phyloP scores from a whole-genome alignment of 208 protist genomes.

The Crithidia expoeki region DNA sequence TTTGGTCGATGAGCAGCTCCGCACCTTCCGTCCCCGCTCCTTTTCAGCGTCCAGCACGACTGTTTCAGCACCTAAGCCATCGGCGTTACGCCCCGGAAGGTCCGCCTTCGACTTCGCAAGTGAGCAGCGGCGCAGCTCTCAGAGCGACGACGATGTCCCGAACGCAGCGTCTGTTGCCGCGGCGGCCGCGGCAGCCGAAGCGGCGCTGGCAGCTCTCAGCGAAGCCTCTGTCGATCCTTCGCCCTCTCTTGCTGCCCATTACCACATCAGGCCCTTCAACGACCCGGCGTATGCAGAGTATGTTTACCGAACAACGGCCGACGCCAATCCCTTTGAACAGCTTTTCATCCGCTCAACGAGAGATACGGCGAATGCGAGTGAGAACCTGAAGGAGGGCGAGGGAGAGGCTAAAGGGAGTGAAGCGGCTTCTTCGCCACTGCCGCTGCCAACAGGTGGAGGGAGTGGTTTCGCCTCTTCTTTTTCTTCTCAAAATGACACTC shows the following conservation, averaged over 20 bases:
- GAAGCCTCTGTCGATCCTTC: conserved; percentile 43
- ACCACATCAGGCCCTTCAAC: conserved; percentile 64
- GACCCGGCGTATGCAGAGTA: conserved; percentile 76
- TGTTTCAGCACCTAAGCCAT: background rate
- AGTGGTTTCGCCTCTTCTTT: too few relatives aligned
- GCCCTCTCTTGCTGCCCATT: conserved; percentile 51
- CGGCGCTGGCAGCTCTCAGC: conserved; percentile 4
- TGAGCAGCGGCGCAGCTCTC: background rate
- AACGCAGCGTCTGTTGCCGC: background rate
- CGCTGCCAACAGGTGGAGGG: too few relatives aligned
- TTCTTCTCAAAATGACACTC: too few relatives aligned
- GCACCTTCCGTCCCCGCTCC: conserved; percentile 34
- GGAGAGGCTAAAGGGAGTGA: too few relatives aligned
- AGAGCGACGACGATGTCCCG: conserved; percentile 1
- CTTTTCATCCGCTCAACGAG: conserved; percentile 24
- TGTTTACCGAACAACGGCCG: conserved; percentile 75
- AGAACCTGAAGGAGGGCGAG: background rate
- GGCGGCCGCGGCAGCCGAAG: conserved; percentile 1
- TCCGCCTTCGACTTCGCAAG: conserved; percentile 11
- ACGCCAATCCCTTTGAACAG: conserved; percentile 83
- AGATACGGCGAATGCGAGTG: background rate
- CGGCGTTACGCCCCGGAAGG: background rate
- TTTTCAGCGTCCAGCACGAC: conserved; percentile 24
- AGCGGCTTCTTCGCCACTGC: too few relatives aligned
- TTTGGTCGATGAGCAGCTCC: conserved; percentile 56